phyloP scores from a whole-genome alignment of 306 rosid species.

The Vigna radiata region DNA sequence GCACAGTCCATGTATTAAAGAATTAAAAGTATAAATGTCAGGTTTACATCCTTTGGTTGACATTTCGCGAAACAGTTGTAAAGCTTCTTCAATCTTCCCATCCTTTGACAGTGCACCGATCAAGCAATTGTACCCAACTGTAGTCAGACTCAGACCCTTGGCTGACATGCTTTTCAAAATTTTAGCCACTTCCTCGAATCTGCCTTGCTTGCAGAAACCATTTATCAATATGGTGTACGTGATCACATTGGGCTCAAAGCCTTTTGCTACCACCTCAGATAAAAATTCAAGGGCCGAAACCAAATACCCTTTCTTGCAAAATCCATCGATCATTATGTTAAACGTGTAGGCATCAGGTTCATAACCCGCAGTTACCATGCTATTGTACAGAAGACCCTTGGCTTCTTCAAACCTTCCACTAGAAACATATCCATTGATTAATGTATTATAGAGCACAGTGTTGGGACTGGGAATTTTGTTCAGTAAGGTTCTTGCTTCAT shows the following conservation, averaged over 20 bases:
- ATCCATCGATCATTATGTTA: conserved; percentile 79
- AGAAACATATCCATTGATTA: conserved; percentile 81
- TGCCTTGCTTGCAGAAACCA: conserved; percentile 77
- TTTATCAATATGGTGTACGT: conserved; percentile 81
- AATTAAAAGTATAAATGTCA: conserved; percentile 75
- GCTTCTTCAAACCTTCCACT: conserved; percentile 78
- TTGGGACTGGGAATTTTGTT: conserved; percentile 69
- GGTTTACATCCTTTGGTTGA: conserved; percentile 81
- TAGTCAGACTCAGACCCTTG: conserved; percentile 69
- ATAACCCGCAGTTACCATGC: conserved; percentile 63
- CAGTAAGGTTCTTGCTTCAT: conserved; percentile 76
- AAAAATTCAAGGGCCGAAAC: conserved; percentile 69
- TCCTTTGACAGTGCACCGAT: conserved; percentile 70
- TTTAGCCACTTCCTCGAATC: conserved; percentile 62
- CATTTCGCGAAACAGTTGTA: conserved; percentile 66
- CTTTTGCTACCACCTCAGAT: conserved; percentile 66
- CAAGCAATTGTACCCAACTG: conserved; percentile 82
- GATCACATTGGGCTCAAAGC: conserved; percentile 75
- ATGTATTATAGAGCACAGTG: conserved; percentile 66
- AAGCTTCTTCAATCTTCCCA: conserved; percentile 68
- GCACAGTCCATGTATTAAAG: conserved; percentile 83
- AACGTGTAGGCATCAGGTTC: conserved; percentile 78
- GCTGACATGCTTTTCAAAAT: conserved; percentile 74
- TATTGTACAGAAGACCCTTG: conserved; percentile 57
- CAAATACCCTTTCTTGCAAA: conserved; percentile 77